Conservation (phyloP, 164 flowering plant species). For the Vitis cinerea region DNA sequence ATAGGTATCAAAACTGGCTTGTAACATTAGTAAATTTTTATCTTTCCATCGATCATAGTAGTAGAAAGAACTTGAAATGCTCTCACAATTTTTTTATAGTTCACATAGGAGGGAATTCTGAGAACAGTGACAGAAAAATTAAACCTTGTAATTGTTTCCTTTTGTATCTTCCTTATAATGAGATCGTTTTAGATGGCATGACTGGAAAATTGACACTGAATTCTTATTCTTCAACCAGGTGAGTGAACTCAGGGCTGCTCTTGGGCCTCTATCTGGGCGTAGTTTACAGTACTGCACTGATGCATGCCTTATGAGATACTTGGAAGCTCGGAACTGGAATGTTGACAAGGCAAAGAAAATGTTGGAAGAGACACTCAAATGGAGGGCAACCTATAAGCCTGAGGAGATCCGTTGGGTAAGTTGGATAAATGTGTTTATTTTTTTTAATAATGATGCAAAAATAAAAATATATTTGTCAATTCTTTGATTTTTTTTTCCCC, state of each 20-base stretch:
- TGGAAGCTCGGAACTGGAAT: slow-evolving; percentile 93
- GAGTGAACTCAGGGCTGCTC: slow-evolving; percentile 41
- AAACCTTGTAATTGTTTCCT: too few relatives aligned
- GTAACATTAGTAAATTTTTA: not conserved
- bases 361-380: slow-evolving; percentile 84
- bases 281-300: slow-evolving; percentile 58
- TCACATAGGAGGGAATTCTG: too few relatives aligned
- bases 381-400: slow-evolving; percentile 86
- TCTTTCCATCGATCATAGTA: too few relatives aligned
- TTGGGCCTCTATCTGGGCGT: slow-evolving; percentile 55
- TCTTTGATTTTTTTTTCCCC: not conserved
- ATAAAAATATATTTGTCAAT: not conserved
- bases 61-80: too few relatives aligned
- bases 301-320: slow-evolving; percentile 76
- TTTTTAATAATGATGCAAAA: too few relatives aligned
- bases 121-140: too few relatives aligned
- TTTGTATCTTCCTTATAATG: too few relatives aligned
- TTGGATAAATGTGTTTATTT: not conserved
- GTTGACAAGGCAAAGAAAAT: slow-evolving; percentile 83
- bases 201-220: not conserved
- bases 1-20: too few relatives aligned
- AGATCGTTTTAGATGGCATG: too few relatives aligned
- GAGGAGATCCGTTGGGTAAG: slow-evolving; percentile 97
- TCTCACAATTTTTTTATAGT: too few relatives aligned
- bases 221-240: slow-evolving; percentile 29